A percentile compares a stretch with the other conserved stretches of the same genome.
These are phyloP conservation scores for Rhizoclosmatium globosum DNA, from an alignment of 192 early-diverging fungal genomes.

Conservation along the genomic window DNA sequence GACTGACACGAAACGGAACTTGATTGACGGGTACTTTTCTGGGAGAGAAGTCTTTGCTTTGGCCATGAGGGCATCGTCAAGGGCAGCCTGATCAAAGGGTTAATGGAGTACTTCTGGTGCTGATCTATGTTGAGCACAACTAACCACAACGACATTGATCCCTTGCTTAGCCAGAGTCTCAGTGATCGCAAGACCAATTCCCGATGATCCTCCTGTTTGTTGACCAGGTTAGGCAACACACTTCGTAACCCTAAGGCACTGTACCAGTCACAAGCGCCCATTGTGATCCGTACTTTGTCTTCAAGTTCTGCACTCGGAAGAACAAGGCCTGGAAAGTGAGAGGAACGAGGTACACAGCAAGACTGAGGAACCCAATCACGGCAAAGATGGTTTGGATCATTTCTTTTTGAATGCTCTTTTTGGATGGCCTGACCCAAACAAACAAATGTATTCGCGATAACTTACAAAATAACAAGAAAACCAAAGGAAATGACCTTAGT, in stretches of 20 bases:
- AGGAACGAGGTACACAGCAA: constrained; percentile 6
- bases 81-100: constrained; percentile 40
- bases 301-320: constrained; percentile 55
- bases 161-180: constrained; percentile 58
- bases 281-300: constrained; percentile 61
- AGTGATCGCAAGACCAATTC: constrained; percentile 66
- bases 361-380: constrained; percentile 4
- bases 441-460: constrained; percentile 3
- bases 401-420: not conserved
- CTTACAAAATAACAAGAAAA: not conserved
- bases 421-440: not conserved
- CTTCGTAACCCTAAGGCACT: not conserved
- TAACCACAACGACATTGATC: constrained; percentile 62
- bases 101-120: not conserved
- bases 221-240: not conserved
- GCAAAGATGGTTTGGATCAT: constrained; percentile 23
- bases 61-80: constrained; percentile 53
- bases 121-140: not conserved
- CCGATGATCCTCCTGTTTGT: constrained; percentile 55
- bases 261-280: constrained; percentile 66
- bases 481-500: not conserved
- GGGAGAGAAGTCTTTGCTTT: constrained; percentile 43
- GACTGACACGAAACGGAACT: constrained; percentile 60
- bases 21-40: constrained; percentile 47
- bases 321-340: constrained; percentile 21